phyloP scores from a whole-genome alignment of 371 early-diverging fungal genomes.

The Mortierella sp. region DNA sequence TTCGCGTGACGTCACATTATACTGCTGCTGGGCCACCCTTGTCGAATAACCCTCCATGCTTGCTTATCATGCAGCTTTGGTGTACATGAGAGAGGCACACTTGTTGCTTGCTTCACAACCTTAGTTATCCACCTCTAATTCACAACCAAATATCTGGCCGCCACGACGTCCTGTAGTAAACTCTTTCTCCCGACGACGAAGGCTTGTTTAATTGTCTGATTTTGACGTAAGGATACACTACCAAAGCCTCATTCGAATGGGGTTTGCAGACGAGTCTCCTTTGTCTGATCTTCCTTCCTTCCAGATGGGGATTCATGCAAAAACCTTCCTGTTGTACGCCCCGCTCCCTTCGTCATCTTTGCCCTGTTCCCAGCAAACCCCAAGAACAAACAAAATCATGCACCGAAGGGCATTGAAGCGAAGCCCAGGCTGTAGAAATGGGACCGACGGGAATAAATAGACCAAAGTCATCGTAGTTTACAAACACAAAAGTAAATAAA shows the following conservation, averaged over 20 bases:
- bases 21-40: no score
- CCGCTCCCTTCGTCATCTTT: background rate
- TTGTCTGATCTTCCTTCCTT: background rate
- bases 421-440: background rate
- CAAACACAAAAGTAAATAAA: background rate
- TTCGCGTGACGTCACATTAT: conserved; percentile 35
- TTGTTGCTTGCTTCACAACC: no score
- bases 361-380: background rate
- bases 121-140: no score
- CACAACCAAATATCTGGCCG: no score
- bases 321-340: background rate
- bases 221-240: no score
- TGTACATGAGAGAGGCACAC: no score
- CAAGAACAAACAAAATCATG: conserved; percentile 1
- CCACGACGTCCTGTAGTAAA: no score
- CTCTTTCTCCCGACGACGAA: no score
- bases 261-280: background rate
- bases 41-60: no score
- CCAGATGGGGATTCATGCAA: background rate
- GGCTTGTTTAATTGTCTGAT: no score
- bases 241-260: no score
- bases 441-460: background rate
- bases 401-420: background rate
- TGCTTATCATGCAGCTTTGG: no score
- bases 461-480: background rate